These are phyloP conservation scores for Physcomitrellopsis africana DNA, from an alignment of 225 moss, liverwort and hornwort species.

Conservation along the genomic window DNA sequence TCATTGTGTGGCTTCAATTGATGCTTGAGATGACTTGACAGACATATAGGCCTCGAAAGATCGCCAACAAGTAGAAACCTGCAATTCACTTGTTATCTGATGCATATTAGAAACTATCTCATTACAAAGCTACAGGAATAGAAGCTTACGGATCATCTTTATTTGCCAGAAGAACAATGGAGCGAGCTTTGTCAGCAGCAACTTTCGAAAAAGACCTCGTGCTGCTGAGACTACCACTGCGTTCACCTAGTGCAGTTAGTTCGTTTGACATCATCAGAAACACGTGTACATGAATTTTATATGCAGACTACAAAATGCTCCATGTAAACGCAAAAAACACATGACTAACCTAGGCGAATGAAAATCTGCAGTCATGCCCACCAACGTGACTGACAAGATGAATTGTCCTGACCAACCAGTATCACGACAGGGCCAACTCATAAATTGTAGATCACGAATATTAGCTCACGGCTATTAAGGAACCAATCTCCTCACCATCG, in stretches of 20 bases:
- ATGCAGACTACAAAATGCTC: conserved; percentile 11
- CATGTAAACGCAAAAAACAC: conserved; percentile 8
- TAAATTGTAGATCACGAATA: conserved; percentile 8
- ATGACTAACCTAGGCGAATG: conserved; percentile 20
- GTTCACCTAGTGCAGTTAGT: conserved; percentile 25
- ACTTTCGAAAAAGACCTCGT: conserved; percentile 69
- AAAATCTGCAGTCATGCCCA: not conserved
- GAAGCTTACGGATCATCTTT: conserved; percentile 67
- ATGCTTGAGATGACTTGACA: conserved; percentile 8
- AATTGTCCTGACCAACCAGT: conserved; percentile 18
- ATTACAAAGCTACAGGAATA: conserved; percentile 11
- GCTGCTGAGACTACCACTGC: conserved; percentile 72
- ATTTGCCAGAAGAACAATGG: conserved; percentile 65
- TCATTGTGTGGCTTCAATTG: not conserved
- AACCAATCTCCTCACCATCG: conserved; percentile 46
- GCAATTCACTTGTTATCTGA: conserved; percentile 1
- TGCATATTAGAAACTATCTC: conserved; percentile 6
- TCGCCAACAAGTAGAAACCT: conserved; percentile 21
- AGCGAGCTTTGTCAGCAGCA: conserved; percentile 71
- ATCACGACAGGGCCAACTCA: conserved; percentile 9
- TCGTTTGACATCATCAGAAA: conserved; percentile 26
- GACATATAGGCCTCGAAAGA: conserved; percentile 7
- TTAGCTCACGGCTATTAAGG: not conserved
- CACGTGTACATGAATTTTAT: conserved; percentile 2
- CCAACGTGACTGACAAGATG: not conserved